phyloP scores from a whole-genome alignment of 257 asterid genomes.

The Solanum pennellii region DNA sequence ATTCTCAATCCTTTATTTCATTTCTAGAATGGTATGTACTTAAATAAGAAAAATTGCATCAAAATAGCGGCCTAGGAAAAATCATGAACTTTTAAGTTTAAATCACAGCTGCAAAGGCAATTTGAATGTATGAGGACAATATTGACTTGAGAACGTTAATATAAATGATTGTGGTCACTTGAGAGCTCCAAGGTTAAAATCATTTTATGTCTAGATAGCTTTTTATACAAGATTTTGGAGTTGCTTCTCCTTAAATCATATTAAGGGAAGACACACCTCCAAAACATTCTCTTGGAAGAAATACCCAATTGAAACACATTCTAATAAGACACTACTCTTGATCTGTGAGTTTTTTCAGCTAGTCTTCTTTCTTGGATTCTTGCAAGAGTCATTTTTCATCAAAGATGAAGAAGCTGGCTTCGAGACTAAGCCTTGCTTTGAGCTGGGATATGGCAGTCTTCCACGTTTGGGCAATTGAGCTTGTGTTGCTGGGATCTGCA shows the following conservation, averaged over 20 bases:
- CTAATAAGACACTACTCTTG: neutral
- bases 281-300: neutral
- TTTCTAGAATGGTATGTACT: too few relatives aligned
- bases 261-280: neutral
- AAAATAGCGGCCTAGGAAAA: neutral
- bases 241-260: neutral
- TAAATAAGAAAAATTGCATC: neutral
- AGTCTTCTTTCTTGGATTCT: constrained; percentile 22
- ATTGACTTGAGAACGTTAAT: too few relatives aligned
- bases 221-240: neutral
- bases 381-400: constrained; percentile 26
- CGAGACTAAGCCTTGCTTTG: constrained; percentile 32
- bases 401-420: constrained; percentile 34
- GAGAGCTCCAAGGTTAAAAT: neutral
- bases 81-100: neutral
- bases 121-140: too few relatives aligned
- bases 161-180: neutral
- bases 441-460: constrained; percentile 20
- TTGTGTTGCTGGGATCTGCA: constrained; percentile 35
- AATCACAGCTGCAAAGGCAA: neutral
- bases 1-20: too few relatives aligned
- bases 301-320: neutral
- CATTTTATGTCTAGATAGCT: neutral
- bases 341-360: neutral
- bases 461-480: constrained; percentile 32